phyloP scores from a whole-genome alignment of 139 green algal genomes.

The Chlamydomonas sphaeroides region DNA sequence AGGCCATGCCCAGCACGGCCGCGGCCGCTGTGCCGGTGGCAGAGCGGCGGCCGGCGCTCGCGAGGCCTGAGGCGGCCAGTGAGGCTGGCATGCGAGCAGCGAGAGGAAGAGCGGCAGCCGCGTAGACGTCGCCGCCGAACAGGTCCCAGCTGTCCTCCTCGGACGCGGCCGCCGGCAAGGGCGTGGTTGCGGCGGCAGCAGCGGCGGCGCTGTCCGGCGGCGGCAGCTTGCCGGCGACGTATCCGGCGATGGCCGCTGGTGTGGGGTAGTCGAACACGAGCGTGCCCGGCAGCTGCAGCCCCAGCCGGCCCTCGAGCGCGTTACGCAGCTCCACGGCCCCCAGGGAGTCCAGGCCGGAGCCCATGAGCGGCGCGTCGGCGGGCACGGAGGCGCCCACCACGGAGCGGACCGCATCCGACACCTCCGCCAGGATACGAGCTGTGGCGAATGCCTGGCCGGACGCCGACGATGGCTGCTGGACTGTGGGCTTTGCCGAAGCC shows the following conservation, averaged over 20 bases:
- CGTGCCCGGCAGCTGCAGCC: slow-evolving; percentile 72
- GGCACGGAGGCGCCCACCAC: slow-evolving; percentile 57
- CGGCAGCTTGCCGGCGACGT: not conserved
- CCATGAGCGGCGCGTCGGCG: slow-evolving; percentile 65
- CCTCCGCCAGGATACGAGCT: not conserved
- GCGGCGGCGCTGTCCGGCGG: too few species aligned
- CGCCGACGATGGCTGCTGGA: too few species aligned
- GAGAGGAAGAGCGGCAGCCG: not conserved
- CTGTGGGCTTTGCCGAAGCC: too few species aligned
- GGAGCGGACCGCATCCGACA: slow-evolving; percentile 6
- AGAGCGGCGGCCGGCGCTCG: too few species aligned
- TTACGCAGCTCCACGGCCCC: slow-evolving; percentile 72
- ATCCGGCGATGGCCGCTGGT: slow-evolving; percentile 48
- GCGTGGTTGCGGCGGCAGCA: not conserved
- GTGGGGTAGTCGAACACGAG: slow-evolving; percentile 85
- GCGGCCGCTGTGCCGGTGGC: not conserved
- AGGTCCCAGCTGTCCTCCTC: not conserved
- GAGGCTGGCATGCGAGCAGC: too few species aligned
- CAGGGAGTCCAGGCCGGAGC: slow-evolving; percentile 71
- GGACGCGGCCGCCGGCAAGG: too few species aligned
- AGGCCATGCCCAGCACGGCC: too few species aligned
- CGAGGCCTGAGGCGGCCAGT: too few species aligned
- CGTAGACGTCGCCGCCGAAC: not conserved
- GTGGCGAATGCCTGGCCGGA: not conserved
- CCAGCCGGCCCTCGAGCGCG: slow-evolving; percentile 61